A percentile compares a stretch with the other conserved stretches of the same genome.
These are phyloP conservation scores for Xylaria sp. DNA, from an alignment of 495 filamentous ascomycete genomes.

Conservation along the genomic window DNA sequence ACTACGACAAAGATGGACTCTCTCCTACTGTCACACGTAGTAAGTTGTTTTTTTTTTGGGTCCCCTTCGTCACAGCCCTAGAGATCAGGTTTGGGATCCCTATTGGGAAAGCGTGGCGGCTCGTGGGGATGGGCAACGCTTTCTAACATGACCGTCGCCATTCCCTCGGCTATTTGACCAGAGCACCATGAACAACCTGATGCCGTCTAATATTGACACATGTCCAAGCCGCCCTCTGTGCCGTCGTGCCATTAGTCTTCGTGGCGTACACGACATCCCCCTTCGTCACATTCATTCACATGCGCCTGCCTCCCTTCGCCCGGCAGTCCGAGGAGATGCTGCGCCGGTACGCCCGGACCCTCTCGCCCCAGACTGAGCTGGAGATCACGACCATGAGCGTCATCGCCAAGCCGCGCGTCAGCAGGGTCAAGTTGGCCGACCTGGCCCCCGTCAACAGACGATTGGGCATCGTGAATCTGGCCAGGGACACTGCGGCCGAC, in stretches of 20 bases:
- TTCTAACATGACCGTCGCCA: too few relatives aligned
- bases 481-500: constrained; percentile 43
- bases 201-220: constrained; percentile 21
- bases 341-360: constrained; percentile 65
- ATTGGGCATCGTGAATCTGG: constrained; percentile 61
- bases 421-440: constrained; percentile 55
- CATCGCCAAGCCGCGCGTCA: constrained; percentile 61
- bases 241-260: constrained; percentile 70
- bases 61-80: too few relatives aligned
- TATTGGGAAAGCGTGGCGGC: too few relatives aligned
- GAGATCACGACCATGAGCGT: constrained; percentile 76
- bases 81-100: too few relatives aligned
- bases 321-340: constrained; percentile 71
- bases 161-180: too few relatives aligned
- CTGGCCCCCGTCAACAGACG: constrained; percentile 50
- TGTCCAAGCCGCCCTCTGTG: constrained; percentile 63
- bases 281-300: constrained; percentile 74
- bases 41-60: constrained; percentile 13
- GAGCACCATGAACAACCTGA: too few relatives aligned
- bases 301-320: constrained; percentile 73
- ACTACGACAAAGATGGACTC: constrained; percentile 54
- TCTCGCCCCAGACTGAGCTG: constrained; percentile 68
- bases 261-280: constrained; percentile 69
- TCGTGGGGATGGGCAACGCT: too few relatives aligned
- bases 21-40: constrained; percentile 34